phyloP scores from a whole-genome alignment of 140 eudicot species.

The Artemisia princeps region DNA sequence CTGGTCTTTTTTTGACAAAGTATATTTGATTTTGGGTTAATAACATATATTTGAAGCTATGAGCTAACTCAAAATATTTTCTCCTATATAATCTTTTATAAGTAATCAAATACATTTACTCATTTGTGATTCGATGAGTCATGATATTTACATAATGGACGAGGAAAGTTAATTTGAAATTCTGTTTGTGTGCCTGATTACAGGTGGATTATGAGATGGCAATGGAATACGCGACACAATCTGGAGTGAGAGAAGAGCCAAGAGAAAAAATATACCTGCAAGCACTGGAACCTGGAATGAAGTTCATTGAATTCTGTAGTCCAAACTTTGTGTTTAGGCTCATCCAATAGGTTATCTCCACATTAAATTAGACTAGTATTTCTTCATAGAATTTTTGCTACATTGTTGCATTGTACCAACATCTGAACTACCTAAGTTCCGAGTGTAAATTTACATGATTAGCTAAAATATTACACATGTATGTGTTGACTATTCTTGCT shows the following conservation, averaged over 20 bases:
- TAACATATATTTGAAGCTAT: no score
- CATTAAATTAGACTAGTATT: background rate
- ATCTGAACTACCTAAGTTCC: background rate
- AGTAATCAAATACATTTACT: background rate
- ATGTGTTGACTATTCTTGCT: no score
- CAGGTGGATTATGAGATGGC: slow-evolving; percentile 99
- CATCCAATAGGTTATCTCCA: slow-evolving; percentile 34
- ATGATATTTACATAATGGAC: background rate
- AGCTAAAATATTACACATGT: background rate
- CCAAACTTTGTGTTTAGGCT: slow-evolving; percentile 76
- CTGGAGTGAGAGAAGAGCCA: slow-evolving; percentile 89
- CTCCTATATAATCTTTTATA: background rate
- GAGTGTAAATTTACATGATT: background rate
- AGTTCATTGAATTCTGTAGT: slow-evolving; percentile 48
- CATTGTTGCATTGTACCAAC: slow-evolving; percentile 19
- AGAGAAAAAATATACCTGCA: slow-evolving; percentile 59
- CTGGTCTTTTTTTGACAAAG: no score
- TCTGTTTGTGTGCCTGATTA: slow-evolving; percentile 10
- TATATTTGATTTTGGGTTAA: no score
- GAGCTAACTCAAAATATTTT: no score
- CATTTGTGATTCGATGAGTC: background rate
- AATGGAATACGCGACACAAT: slow-evolving; percentile 90
- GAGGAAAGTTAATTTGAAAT: background rate
- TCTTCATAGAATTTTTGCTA: background rate
- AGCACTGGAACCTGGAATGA: slow-evolving; percentile 46